A percentile compares a stretch with the other conserved stretches of the same genome.
Conservation (phyloP, 2,329 filamentous ascomycete genomes). For the Talaromyces sp. region DNA sequence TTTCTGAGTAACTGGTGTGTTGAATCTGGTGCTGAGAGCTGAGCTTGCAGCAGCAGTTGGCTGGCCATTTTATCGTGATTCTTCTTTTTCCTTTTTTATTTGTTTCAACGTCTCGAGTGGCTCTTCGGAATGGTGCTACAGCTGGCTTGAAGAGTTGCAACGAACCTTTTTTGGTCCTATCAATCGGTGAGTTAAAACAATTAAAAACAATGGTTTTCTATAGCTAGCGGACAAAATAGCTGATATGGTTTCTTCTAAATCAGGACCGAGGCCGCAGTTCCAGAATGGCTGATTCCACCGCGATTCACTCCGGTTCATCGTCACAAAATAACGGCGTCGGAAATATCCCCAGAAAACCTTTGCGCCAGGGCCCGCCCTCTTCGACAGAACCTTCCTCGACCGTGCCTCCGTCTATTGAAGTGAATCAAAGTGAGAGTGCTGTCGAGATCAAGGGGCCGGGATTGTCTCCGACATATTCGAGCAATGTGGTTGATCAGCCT, state of each 20-base stretch:
- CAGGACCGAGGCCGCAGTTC: neutral
- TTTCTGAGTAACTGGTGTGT: neutral
- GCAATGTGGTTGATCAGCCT: constrained; percentile 10
- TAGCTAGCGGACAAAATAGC: neutral
- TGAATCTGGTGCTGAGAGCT: neutral
- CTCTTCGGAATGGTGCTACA: neutral
- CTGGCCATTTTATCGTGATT: neutral
- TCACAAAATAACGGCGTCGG: constrained; percentile 3
- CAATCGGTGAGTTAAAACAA: neutral
- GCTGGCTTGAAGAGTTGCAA: neutral
- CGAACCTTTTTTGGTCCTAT: neutral
- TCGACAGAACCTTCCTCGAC: neutral
- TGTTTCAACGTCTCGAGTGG: neutral
- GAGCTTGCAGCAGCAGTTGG: neutral
- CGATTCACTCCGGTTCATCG: neutral
- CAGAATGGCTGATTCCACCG: neutral
- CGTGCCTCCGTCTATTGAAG: neutral
- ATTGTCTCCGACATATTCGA: neutral
- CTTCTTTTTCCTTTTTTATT: too few species aligned
- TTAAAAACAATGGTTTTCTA: neutral
- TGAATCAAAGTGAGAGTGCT: neutral
- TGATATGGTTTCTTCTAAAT: neutral
- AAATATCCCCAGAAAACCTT: constrained; percentile 6
- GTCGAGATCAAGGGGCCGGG: neutral
- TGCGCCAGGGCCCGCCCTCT: neutral